A percentile compares a stretch with the other conserved stretches of the same genome.
phyloP scores from a whole-genome alignment of 331 rosid genomes.

The Phaseolus coccineus region DNA sequence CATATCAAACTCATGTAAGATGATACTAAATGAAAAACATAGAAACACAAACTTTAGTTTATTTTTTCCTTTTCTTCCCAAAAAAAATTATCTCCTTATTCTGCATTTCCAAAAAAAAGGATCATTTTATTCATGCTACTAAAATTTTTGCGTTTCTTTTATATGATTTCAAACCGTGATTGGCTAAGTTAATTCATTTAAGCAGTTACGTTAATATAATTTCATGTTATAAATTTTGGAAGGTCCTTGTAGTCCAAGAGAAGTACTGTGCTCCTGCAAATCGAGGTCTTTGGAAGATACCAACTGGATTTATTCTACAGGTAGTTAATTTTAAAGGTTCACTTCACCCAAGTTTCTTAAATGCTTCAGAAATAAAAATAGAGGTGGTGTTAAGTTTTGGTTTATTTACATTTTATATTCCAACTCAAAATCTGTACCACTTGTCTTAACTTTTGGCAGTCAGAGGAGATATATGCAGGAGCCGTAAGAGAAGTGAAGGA shows the following conservation, averaged over 20 bases:
- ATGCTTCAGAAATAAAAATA: background rate
- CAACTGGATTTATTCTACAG: slow-evolving; percentile 19
- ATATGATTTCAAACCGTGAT: background rate
- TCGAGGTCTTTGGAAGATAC: slow-evolving; percentile 8
- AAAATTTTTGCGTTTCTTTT: background rate
- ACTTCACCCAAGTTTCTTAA: background rate
- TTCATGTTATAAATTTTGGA: background rate
- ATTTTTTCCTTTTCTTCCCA: too few species aligned
- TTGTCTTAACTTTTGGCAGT: slow-evolving; percentile 48
- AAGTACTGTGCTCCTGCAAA: background rate
- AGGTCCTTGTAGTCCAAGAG: slow-evolving; percentile 24
- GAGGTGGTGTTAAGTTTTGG: background rate
- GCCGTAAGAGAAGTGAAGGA: slow-evolving; percentile 82
- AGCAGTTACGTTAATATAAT: background rate
- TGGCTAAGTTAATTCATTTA: background rate
- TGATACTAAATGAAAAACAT: background rate
- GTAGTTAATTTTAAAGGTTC: background rate
- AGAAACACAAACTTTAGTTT: background rate
- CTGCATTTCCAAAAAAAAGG: too few species aligned
- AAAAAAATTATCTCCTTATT: too few species aligned
- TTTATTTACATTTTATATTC: background rate
- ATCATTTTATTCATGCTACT: background rate
- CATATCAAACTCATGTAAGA: background rate
- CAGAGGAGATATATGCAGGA: slow-evolving; percentile 75
- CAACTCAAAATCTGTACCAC: slow-evolving; percentile 11